These are phyloP conservation scores for Colletotrichum navitas DNA, from an alignment of 2,329 filamentous ascomycete species.

Conservation along the genomic window DNA sequence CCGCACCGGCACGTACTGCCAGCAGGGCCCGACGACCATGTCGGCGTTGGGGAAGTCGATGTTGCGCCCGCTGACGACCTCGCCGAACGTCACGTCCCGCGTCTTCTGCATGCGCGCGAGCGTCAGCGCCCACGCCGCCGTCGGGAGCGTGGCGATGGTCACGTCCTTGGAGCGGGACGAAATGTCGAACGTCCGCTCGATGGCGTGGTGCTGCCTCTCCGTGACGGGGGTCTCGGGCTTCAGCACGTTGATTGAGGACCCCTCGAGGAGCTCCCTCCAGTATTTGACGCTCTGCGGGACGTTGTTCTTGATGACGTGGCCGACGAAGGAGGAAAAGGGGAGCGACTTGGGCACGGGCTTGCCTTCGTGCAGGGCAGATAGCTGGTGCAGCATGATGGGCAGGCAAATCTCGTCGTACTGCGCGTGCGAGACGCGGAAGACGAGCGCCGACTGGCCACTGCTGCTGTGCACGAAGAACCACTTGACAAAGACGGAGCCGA, in stretches of 20 bases:
- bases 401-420: constrained; percentile 79
- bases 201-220: constrained; percentile 55
- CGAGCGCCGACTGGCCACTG: constrained; percentile 57
- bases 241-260: constrained; percentile 62
- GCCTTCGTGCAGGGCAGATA: constrained; percentile 64
- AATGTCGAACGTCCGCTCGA: constrained; percentile 60
- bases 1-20: constrained; percentile 75
- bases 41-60: constrained; percentile 67
- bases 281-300: constrained; percentile 67
- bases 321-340: constrained; percentile 62
- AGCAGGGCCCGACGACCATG: constrained; percentile 72
- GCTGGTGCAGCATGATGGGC: constrained; percentile 70
- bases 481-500: constrained; percentile 71
- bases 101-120: constrained; percentile 66
- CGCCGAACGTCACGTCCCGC: constrained; percentile 73
- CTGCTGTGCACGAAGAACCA: constrained; percentile 64
- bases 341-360: constrained; percentile 49
- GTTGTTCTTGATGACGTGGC: constrained; percentile 55
- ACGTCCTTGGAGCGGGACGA: constrained; percentile 64
- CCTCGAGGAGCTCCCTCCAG: constrained; percentile 70
- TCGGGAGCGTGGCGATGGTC: constrained; percentile 74
- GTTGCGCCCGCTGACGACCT: constrained; percentile 75
- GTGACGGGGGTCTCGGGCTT: constrained; percentile 54
- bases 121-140: constrained; percentile 74
- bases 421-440: constrained; percentile 75